phyloP scores from a whole-genome alignment of 1,284 basidiomycete species.

The Ustilago tritici region DNA sequence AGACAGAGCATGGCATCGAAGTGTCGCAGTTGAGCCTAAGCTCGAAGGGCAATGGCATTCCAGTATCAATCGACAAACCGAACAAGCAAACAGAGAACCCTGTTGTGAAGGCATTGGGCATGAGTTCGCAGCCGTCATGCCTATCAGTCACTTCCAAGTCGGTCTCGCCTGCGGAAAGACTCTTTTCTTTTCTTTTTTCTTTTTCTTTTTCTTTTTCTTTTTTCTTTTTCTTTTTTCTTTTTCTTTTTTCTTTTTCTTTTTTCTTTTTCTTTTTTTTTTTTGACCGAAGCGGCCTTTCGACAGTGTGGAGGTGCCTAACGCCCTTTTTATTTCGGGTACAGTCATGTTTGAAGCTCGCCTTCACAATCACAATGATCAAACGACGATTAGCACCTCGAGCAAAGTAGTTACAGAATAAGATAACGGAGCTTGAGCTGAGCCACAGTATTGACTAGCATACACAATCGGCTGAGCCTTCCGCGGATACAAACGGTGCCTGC shows the following conservation, averaged over 20 bases:
- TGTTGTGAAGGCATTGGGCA: background rate
- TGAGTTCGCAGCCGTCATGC: background rate
- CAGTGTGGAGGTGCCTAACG: constrained; percentile 1
- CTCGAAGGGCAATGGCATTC: background rate
- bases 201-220: too few species aligned
- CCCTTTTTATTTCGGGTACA: background rate
- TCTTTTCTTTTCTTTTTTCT: too few species aligned
- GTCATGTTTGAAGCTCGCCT: background rate
- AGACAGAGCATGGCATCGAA: constrained; percentile 7
- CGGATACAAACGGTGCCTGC: background rate
- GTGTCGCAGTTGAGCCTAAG: background rate
- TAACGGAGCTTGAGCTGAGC: too few species aligned
- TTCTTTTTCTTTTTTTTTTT: background rate
- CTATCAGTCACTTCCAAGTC: background rate
- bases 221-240: too few species aligned
- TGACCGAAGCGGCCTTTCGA: background rate
- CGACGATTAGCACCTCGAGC: background rate
- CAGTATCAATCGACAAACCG: background rate
- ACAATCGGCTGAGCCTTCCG: background rate
- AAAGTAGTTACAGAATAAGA: too few species aligned
- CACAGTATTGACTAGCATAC: background rate
- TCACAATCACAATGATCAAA: background rate
- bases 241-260: too few species aligned
- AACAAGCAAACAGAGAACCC: background rate
- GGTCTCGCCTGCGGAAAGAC: too few species aligned